phyloP scores from a whole-genome alignment of 306 rosid species.

The Hylodesmum podocarpum region DNA sequence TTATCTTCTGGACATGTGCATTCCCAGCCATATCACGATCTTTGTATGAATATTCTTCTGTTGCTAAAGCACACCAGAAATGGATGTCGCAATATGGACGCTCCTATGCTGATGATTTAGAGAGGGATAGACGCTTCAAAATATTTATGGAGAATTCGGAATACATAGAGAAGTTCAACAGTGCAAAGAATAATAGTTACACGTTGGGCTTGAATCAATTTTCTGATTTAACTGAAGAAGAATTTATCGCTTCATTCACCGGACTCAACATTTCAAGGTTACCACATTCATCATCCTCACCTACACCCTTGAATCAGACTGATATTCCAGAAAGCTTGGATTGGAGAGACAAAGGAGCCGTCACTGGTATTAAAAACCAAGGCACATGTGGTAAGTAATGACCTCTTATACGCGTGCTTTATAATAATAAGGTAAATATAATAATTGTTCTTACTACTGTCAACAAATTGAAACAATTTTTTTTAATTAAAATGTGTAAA shows the following conservation, averaged over 20 bases:
- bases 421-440: too few species aligned
- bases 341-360: slow-evolving; percentile 41
- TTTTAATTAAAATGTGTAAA: too few species aligned
- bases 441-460: too few species aligned
- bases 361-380: slow-evolving; percentile 36
- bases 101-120: background rate
- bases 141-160: slow-evolving; percentile 32
- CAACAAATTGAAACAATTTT: too few species aligned
- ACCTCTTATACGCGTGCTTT: too few species aligned
- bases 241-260: slow-evolving; percentile 31
- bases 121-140: slow-evolving; percentile 36
- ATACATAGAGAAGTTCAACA: slow-evolving; percentile 37
- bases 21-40: slow-evolving; percentile 26
- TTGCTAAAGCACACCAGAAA: slow-evolving; percentile 20
- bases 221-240: slow-evolving; percentile 43
- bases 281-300: background rate
- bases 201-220: slow-evolving; percentile 32
- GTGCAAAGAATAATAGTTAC: slow-evolving; percentile 31
- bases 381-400: too few species aligned
- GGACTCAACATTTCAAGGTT: slow-evolving; percentile 6
- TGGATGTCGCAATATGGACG: slow-evolving; percentile 37
- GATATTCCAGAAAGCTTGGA: slow-evolving; percentile 27
- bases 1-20: slow-evolving; percentile 16
- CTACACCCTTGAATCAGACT: background rate
- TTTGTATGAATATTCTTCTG: slow-evolving; percentile 20